Conservation (phyloP, 192 early-diverging fungal genomes). For the Phycomyces blakesleeanus region DNA sequence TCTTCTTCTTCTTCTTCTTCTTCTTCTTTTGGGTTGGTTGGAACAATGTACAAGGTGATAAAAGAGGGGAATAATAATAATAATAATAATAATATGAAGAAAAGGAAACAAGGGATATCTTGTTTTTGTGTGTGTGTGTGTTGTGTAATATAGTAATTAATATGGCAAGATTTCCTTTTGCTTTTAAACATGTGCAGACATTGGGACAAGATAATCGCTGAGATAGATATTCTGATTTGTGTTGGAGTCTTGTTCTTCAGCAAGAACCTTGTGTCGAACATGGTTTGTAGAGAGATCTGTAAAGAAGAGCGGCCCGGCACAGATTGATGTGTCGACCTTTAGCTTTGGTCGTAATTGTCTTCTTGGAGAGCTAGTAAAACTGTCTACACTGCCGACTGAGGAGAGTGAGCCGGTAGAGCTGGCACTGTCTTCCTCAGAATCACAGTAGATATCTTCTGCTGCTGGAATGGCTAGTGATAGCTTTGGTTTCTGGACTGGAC, state of each 20-base stretch:
- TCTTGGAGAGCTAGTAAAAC: conserved; percentile 1
- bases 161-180: too few species aligned
- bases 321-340: conserved; percentile 19
- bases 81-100: too few species aligned
- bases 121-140: too few species aligned
- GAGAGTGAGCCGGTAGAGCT: conserved; percentile 6
- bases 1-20: too few species aligned
- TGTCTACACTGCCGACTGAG: not conserved
- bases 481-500: not conserved
- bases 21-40: too few species aligned
- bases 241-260: not conserved
- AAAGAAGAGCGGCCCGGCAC: conserved; percentile 20
- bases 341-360: conserved; percentile 24
- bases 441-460: not conserved
- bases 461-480: conserved; percentile 11
- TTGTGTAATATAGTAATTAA: too few species aligned
- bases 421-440: conserved; percentile 13
- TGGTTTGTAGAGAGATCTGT: conserved; percentile 27
- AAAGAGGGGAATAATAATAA: too few species aligned
- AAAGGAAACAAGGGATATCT: too few species aligned
- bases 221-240: conserved; percentile 5
- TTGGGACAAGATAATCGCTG: conserved; percentile 12
- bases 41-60: too few species aligned
- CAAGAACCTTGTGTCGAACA: conserved; percentile 11
- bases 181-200: conserved; percentile 11